A percentile compares a stretch with the other conserved stretches of the same genome.
phyloP scores from a whole-genome alignment of 1,284 basidiomycete species.

The Farysia itapuensis region DNA sequence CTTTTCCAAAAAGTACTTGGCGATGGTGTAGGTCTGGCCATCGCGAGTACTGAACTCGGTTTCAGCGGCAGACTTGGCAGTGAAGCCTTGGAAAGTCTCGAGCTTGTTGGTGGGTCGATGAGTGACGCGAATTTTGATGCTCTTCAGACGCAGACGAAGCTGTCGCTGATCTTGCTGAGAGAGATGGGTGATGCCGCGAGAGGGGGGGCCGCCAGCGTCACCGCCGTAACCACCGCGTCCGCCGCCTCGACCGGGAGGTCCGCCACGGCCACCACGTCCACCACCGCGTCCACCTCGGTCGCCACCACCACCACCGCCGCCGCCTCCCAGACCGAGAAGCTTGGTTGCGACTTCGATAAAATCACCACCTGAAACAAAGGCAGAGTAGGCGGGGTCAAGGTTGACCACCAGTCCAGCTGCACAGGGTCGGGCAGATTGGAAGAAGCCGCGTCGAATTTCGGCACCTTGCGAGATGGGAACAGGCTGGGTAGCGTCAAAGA shows the following conservation, averaged over 20 bases:
- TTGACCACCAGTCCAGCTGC: slow-evolving; percentile 44
- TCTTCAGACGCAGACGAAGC: slow-evolving; percentile 36
- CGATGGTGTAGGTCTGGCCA: slow-evolving; percentile 14
- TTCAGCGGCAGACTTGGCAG: slow-evolving; percentile 16
- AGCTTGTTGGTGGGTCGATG: slow-evolving; percentile 39
- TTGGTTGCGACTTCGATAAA: slow-evolving; percentile 30
- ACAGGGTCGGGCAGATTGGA: slow-evolving; percentile 44
- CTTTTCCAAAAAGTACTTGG: slow-evolving; percentile 30
- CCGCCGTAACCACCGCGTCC: slow-evolving; percentile 9
- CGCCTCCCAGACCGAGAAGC: slow-evolving; percentile 21
- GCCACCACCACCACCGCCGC: slow-evolving; percentile 14
- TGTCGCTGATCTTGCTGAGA: slow-evolving; percentile 18
- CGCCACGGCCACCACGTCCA: slow-evolving; percentile 12
- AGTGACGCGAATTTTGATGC: slow-evolving; percentile 25
- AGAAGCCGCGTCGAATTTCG: slow-evolving; percentile 42
- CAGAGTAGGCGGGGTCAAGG: slow-evolving; percentile 42
- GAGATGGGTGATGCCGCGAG: slow-evolving; percentile 5
- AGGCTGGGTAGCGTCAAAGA: slow-evolving; percentile 27
- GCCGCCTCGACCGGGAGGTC: slow-evolving; percentile 14
- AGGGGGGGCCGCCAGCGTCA: slow-evolving; percentile 1
- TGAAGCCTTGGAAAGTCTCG: slow-evolving; percentile 40
- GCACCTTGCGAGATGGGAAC: slow-evolving; percentile 34
- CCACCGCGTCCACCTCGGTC: slow-evolving; percentile 11
- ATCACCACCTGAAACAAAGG: slow-evolving; percentile 33
- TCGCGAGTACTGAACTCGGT: slow-evolving; percentile 20